Evolutionary conservation across 352 stramenopile species (phyloP).

Genomic region (Phytophthora colocasiae): DNA sequence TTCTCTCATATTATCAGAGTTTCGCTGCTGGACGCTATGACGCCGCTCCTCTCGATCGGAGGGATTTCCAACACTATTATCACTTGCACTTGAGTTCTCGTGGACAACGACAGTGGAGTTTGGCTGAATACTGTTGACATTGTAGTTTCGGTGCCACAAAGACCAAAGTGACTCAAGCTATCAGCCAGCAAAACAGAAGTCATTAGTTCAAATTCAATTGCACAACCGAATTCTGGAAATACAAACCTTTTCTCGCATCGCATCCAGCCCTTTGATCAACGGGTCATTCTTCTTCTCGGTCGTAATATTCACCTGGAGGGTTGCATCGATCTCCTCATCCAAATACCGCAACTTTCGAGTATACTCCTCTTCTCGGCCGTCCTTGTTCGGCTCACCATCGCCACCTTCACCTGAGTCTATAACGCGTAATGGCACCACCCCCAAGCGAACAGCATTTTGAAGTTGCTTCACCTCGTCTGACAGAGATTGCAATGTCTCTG

Average conservation of each 20-base stretch:
- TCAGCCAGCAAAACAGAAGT: background rate
- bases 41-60: conserved; percentile 17
- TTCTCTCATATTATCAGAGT: conserved; percentile 52
- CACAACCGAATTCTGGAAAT: background rate
- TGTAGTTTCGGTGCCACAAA: conserved; percentile 77
- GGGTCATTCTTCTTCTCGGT: conserved; percentile 85
- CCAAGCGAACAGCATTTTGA: conserved; percentile 55
- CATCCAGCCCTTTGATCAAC: conserved; percentile 70
- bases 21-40: conserved; percentile 26
- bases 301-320: conserved; percentile 67
- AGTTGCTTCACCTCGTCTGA: conserved; percentile 67
- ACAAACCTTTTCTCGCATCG: conserved; percentile 70
- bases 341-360: conserved; percentile 65
- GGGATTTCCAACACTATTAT: conserved; percentile 6
- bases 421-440: conserved; percentile 46
- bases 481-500: conserved; percentile 63
- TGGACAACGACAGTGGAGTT: background rate
- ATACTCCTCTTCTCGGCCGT: conserved; percentile 58
- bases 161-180: conserved; percentile 65
- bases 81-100: conserved; percentile 9
- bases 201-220: background rate
- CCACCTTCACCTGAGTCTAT: conserved; percentile 14
- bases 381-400: conserved; percentile 31
- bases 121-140: conserved; percentile 25
- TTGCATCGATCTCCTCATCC: conserved; percentile 71